phyloP scores from a whole-genome alignment of 225 moss, liverwort and hornwort genomes.

The Pseudisothecium myosuroides region DNA sequence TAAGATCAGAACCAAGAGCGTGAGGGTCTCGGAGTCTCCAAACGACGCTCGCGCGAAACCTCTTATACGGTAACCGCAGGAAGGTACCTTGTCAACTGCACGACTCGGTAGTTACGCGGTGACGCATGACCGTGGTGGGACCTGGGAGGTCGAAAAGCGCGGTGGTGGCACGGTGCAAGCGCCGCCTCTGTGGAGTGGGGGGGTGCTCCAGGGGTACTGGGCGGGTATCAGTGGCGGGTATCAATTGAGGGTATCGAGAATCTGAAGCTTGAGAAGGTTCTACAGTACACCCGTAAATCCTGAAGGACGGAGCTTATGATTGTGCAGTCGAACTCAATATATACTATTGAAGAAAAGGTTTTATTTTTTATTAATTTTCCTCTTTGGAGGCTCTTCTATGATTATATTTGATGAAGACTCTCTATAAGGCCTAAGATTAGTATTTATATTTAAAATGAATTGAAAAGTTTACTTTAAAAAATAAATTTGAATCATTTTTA shows the following conservation, averaged over 20 bases:
- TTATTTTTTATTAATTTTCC: no score
- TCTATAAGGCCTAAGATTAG: no score
- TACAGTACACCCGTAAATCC: no score
- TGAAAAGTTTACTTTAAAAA: background rate
- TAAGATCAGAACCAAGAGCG: background rate
- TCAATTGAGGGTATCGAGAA: background rate
- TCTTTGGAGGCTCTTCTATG: background rate
- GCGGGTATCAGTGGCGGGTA: background rate
- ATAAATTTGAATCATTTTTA: background rate
- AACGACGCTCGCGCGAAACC: background rate
- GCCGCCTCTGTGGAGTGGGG: background rate
- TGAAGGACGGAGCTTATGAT: background rate
- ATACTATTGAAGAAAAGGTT: background rate
- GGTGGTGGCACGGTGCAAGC: background rate
- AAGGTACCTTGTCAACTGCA: background rate
- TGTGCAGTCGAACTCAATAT: background rate
- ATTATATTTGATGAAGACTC: background rate
- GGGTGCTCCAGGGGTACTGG: background rate
- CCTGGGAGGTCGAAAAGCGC: background rate
- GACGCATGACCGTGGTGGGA: background rate
- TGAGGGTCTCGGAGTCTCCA: background rate
- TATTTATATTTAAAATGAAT: background rate
- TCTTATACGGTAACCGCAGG: conserved; percentile 3
- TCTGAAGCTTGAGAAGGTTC: no score
- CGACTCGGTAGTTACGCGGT: background rate